Conservation (phyloP, 1,284 basidiomycete species). For the Cryptococcus sp. region DNA sequence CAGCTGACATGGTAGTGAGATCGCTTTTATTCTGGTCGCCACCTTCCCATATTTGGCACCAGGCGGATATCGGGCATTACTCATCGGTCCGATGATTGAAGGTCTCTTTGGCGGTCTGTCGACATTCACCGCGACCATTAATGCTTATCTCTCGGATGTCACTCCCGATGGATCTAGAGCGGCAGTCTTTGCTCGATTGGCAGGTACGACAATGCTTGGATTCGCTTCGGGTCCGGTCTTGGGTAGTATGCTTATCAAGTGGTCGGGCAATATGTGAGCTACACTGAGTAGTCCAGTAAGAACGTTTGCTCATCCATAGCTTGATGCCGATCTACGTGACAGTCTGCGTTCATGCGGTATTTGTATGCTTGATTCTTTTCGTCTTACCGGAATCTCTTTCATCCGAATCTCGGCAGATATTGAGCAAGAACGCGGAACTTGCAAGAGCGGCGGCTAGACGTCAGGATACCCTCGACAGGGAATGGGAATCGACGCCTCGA, state of each 20-base stretch:
- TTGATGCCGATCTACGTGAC: constrained; percentile 71
- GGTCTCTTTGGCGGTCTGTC: constrained; percentile 83
- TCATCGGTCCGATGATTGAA: constrained; percentile 75
- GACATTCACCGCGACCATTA: constrained; percentile 68
- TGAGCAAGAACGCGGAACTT: constrained; percentile 30
- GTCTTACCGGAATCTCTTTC: constrained; percentile 71
- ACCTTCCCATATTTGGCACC: constrained; percentile 64
- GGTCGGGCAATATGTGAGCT: constrained; percentile 54
- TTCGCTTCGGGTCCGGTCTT: constrained; percentile 68
- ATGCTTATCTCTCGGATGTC: constrained; percentile 77
- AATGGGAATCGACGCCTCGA: constrained; percentile 43
- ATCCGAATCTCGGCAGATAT: constrained; percentile 32
- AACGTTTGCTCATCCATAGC: constrained; percentile 44
- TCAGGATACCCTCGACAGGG: constrained; percentile 47
- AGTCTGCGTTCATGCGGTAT: constrained; percentile 47
- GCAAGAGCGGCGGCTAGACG: constrained; percentile 41
- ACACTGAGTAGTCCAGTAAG: constrained; percentile 4
- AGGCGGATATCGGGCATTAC: constrained; percentile 67
- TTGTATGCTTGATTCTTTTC: constrained; percentile 55
- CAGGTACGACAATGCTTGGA: constrained; percentile 55
- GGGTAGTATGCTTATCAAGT: constrained; percentile 64
- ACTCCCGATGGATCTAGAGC: constrained; percentile 78
- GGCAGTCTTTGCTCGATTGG: constrained; percentile 72
- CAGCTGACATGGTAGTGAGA: constrained; percentile 55
- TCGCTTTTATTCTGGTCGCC: constrained; percentile 71